Percentiles rank a stretch among this genome's conserved stretches.
Evolutionary conservation across 2,329 filamentous ascomycete species (phyloP).

Genomic region (Stromatinia cepivora): DNA sequence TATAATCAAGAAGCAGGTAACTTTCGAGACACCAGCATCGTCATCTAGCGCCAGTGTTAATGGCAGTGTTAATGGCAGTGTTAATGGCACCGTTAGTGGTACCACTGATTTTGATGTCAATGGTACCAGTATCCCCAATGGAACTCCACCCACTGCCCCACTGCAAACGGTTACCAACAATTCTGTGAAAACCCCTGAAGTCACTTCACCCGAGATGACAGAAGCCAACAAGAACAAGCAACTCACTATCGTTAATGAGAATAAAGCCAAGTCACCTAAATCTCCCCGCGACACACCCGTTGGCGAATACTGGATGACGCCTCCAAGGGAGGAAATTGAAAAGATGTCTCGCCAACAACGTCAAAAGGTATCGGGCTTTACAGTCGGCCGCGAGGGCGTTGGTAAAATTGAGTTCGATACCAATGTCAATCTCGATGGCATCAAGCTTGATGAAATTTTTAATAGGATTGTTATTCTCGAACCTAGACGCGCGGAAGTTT

Average conservation of each 20-base stretch:
- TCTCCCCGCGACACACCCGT: constrained; percentile 39
- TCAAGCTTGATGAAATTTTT: constrained; percentile 78
- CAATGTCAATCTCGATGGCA: constrained; percentile 76
- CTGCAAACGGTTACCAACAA: constrained; percentile 42
- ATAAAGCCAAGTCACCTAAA: constrained; percentile 45
- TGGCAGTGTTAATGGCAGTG: constrained; percentile 40
- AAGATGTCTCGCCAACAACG: constrained; percentile 79
- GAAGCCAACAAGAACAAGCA: constrained; percentile 67
- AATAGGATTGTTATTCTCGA: constrained; percentile 74
- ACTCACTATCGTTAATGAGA: constrained; percentile 76
- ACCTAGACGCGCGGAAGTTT: constrained; percentile 83
- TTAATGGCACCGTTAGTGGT: constrained; percentile 41
- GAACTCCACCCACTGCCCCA: constrained; percentile 32
- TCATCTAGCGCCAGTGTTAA: constrained; percentile 33
- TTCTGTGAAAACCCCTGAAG: constrained; percentile 56
- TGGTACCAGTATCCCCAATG: constrained; percentile 48
- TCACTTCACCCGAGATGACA: constrained; percentile 63
- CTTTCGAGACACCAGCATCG: constrained; percentile 64
- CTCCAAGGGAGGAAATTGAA: constrained; percentile 70
- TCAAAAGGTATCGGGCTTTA: constrained; percentile 71
- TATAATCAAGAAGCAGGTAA: constrained; percentile 77
- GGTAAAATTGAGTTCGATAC: constrained; percentile 80
- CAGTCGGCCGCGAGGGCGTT: constrained; percentile 78
- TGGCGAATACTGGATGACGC: constrained; percentile 86
- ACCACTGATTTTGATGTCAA: constrained; percentile 43